These are phyloP conservation scores for Termitomyces titanicus DNA, from an alignment of 768 basidiomycete species.

Conservation along the genomic window DNA sequence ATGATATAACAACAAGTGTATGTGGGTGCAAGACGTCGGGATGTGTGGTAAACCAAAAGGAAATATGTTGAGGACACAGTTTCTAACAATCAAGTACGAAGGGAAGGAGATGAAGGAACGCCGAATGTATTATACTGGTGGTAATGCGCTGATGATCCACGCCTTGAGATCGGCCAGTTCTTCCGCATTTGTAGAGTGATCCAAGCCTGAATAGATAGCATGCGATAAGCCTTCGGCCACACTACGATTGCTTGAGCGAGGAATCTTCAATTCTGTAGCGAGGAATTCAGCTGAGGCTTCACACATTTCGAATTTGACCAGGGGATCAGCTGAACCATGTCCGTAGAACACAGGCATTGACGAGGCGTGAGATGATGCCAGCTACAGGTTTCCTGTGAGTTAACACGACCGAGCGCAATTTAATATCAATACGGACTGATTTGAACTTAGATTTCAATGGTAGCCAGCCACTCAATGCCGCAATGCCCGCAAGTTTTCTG, in stretches of 20 bases:
- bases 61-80: not conserved
- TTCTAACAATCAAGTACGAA: slow-evolving; percentile 3
- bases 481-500: slow-evolving; percentile 68
- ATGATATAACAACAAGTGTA: not conserved
- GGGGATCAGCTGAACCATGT: slow-evolving; percentile 72
- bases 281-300: slow-evolving; percentile 55
- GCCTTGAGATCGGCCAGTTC: slow-evolving; percentile 68
- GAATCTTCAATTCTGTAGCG: slow-evolving; percentile 49
- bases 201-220: slow-evolving; percentile 62
- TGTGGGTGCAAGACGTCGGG: not conserved
- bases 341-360: slow-evolving; percentile 83
- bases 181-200: slow-evolving; percentile 58
- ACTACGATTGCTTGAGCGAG: slow-evolving; percentile 32
- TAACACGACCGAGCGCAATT: not conserved
- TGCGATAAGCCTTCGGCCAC: slow-evolving; percentile 59
- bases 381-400: slow-evolving; percentile 34
- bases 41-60: slow-evolving; percentile 1
- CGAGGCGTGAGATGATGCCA: slow-evolving; percentile 54
- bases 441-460: slow-evolving; percentile 65
- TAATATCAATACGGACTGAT: slow-evolving; percentile 37
- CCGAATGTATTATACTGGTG: slow-evolving; percentile 16
- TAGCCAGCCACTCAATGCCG: slow-evolving; percentile 76
- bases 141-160: slow-evolving; percentile 66
- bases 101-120: not conserved
- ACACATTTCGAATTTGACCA: slow-evolving; percentile 59